Evolutionary conservation across 2,329 filamentous ascomycete species (phyloP).

Genomic region (Stromatinia cepivora): DNA sequence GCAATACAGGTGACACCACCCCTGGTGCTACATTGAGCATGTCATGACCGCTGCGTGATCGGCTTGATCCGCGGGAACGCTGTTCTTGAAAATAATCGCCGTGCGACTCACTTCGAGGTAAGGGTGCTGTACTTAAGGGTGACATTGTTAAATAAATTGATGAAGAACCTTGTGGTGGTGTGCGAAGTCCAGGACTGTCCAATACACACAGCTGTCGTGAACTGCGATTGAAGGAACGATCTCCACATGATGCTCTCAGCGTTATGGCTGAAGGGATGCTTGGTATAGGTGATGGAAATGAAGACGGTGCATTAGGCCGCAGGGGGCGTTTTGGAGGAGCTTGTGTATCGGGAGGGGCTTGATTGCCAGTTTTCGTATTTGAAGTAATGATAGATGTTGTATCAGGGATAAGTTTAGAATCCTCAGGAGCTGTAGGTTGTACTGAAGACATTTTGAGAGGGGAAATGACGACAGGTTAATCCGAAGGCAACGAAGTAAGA

Average conservation of each 20-base stretch:
- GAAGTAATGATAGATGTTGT: background rate
- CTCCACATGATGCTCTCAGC: background rate
- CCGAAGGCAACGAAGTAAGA: background rate
- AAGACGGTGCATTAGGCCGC: constrained; percentile 3
- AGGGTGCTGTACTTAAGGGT: background rate
- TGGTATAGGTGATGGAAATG: background rate
- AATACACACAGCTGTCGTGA: constrained; percentile 6
- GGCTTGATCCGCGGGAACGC: background rate
- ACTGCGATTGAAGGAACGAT: constrained; percentile 2
- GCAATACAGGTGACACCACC: background rate
- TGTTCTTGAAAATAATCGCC: constrained; percentile 1
- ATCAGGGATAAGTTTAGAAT: background rate
- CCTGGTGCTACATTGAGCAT: background rate
- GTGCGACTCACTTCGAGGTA: background rate
- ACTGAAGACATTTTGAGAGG: background rate
- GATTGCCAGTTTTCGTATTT: background rate
- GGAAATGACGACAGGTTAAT: too few relatives aligned
- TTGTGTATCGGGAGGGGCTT: background rate
- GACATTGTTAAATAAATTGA: background rate
- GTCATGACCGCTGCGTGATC: background rate
- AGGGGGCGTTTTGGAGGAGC: background rate
- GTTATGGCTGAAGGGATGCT: background rate
- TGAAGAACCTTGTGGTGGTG: background rate
- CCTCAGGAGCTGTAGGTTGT: background rate
- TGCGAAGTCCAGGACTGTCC: constrained; percentile 1